phyloP scores from a whole-genome alignment of 2,329 filamentous ascomycete species.

The Monilinia laxa region DNA sequence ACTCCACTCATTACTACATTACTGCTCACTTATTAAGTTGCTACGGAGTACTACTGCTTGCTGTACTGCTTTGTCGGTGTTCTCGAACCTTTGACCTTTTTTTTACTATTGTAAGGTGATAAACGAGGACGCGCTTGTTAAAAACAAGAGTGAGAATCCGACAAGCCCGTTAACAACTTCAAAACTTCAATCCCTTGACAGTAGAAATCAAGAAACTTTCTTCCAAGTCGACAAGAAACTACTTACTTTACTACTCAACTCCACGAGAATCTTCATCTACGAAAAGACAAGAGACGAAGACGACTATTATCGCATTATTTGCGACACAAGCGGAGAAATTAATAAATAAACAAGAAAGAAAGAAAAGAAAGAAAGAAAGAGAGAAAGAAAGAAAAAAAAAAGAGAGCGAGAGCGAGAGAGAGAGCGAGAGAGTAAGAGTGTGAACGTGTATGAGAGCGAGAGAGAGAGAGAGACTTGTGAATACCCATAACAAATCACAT shows the following conservation, averaged over 20 bases:
- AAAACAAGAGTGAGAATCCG: conserved; percentile 22
- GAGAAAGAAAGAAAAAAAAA: no score
- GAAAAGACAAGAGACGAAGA: not conserved
- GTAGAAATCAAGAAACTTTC: conserved; percentile 1
- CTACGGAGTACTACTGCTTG: no score
- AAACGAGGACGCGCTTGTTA: conserved; percentile 20
- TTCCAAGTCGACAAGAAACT: conserved; percentile 5
- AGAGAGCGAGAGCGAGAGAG: not conserved
- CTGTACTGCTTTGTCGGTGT: conserved; percentile 15
- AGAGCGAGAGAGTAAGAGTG: no score
- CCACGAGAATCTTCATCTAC: not conserved
- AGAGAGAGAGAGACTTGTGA: not conserved
- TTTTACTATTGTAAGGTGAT: not conserved
- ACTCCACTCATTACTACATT: conserved; percentile 5
- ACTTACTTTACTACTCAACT: not conserved
- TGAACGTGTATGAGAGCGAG: no score
- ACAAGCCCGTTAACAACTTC: conserved; percentile 14
- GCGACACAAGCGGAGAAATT: not conserved
- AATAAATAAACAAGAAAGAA: no score
- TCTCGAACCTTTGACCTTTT: conserved; percentile 21
- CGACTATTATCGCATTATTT: conserved; percentile 9
- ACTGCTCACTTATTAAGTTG: no score
- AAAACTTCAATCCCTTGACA: conserved; percentile 13
- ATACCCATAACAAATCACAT: conserved; percentile 13
- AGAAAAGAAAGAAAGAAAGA: no score